Evolutionary conservation across 2,329 filamentous ascomycete genomes (phyloP), one percentile per base, ranked within the genome.

Genomic region (Didymella glomerata): DNA sequence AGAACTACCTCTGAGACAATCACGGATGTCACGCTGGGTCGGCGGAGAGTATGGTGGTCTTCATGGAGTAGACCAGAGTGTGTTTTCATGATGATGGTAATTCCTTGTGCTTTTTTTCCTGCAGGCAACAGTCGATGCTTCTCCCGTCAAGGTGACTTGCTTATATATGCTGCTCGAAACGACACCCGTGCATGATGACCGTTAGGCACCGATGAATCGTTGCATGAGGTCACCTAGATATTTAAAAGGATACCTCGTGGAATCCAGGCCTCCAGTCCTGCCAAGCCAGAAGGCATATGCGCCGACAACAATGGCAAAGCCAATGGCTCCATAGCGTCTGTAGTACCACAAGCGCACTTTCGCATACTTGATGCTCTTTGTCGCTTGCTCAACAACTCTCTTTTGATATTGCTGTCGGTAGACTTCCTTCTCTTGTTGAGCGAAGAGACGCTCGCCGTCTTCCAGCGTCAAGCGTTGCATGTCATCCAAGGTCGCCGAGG

Each of bases 351-450:
- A 67, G 25, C 82, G 76, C 46, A 79, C 56, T 14, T 61, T 68
- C 28, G 71, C 47, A 10, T 67, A 64, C 46, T 69, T 78, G 30
- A 84, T 65, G 7, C 64, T 67, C 54, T 68, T 79, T 27, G 83
- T 64, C 11, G 84, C 74, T 64, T 82, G 82, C 60, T 86, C 78
- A 30, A 82, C 79, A 3, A 56, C 47, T 6, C 50, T 54, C 20
- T 61, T 61, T 36, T 65, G 25, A 34, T 79, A 77, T 71, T 96
- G 89, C 49, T 85, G 82, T 76, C 88, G 85, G 54, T 82, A 79
- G n/a, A 98, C 79, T 68, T 96, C 89, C 54, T 80, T 82, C 3
- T 87, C 86, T 74, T 98, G 94, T 64, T 83, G 83, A 38, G 86
- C 79, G 68, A 97, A 94, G 60, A 88, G 85, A 4, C 71, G 75